Base-by-base conservation (phyloP, 805 yeast species). In the Dipodascus albidus region DNA sequence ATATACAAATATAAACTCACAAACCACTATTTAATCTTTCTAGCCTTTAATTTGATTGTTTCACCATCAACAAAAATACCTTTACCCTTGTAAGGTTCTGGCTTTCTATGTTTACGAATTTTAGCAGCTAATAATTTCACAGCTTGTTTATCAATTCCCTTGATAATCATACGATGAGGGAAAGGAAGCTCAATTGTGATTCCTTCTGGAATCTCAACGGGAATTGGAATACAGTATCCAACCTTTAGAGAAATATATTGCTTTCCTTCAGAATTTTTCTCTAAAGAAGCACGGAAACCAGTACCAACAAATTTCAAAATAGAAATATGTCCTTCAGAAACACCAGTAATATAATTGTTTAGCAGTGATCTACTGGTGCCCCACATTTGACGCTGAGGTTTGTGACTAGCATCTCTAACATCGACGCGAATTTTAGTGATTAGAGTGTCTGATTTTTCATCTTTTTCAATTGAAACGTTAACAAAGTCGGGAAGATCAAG, bases 1-100 rank as follows among this genome's bases (percentile, higher is more conserved):
- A 23, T 53, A 38, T 41, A 22, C 23, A 49, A 31, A 44, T 33
- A 47, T 44, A 50, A 33, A 47, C 52, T 50, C 47, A 54, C 11
- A 42, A 47, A 19, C 52, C 47, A 48, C 67, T 77, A 91, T 82
- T 93, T 91, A 68, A 91, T 87, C 78, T 89, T 91, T 78, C 87
- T 87, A 61, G 84, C 87, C 78, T 93, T 93, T 65, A 91, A 75
- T 67, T 81, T 83, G 68, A 93, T 85, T 50, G 95, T 88, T 74
- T 93, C 98, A 64, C 82, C 85, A 69, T 90, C 86, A 51, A 93
- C 84, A 67, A 85, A 93, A 50, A 93, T 85, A 65, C 99, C 99
- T 62, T 95, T 95, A 67, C 99, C 99, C 73, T 93, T 93, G 70
- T 93, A 93, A 42, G 97, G 97, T 73, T 93, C 99, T 49, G 99